phyloP scores from a whole-genome alignment of 169 alveolate species.

The Plasmodium relictum region DNA sequence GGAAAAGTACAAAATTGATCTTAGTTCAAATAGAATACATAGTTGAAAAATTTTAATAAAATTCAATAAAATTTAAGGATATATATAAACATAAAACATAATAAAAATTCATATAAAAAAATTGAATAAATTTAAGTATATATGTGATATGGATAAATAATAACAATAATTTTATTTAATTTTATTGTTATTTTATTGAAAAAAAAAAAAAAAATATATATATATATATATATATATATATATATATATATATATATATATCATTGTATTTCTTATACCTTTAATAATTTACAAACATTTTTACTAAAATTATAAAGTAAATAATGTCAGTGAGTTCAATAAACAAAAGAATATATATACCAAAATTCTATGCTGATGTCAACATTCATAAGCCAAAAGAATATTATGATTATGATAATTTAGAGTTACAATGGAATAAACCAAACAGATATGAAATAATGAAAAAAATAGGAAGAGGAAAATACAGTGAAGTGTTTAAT shows the following conservation, averaged over 20 bases:
- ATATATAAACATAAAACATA: too few relatives aligned
- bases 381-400: constrained; percentile 91
- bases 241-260: neutral
- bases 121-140: too few relatives aligned
- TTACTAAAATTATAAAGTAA: neutral
- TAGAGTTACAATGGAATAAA: constrained; percentile 91
- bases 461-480: constrained; percentile 98
- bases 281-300: neutral
- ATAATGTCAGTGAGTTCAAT: constrained; percentile 61
- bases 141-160: too few relatives aligned
- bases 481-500: constrained; percentile 98
- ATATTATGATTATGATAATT: constrained; percentile 94
- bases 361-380: constrained; percentile 87
- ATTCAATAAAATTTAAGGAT: too few relatives aligned
- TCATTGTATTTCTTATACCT: neutral
- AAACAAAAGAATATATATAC: constrained; percentile 78
- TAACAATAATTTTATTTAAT: too few relatives aligned
- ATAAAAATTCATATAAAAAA: too few relatives aligned
- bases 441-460: constrained; percentile 96
- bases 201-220: neutral
- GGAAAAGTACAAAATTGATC: too few relatives aligned
- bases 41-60: too few relatives aligned
- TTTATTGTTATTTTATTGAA: too few relatives aligned
- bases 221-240: constrained; percentile 12
- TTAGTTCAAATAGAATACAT: too few relatives aligned